These are phyloP conservation scores for Cyphellophora attinorum DNA, from an alignment of 2,329 filamentous ascomycete species.

Conservation along the genomic window DNA sequence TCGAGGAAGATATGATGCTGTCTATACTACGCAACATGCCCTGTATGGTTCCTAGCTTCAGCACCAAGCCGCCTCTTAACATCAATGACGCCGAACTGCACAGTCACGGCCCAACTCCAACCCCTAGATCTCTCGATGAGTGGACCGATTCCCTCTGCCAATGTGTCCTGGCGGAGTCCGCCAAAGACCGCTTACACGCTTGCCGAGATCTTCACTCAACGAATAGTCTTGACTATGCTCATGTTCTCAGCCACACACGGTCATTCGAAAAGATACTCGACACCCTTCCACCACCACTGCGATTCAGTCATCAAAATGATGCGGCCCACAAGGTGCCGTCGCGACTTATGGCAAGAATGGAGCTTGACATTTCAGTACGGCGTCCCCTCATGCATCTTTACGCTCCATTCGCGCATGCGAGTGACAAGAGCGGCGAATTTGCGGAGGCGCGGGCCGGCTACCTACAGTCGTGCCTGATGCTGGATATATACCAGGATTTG, in stretches of 20 bases:
- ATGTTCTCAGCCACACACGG: conserved; percentile 13
- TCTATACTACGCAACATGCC: conserved; percentile 18
- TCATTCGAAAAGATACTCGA: conserved; percentile 15
- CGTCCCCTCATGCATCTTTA: conserved; percentile 23
- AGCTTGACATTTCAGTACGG: conserved; percentile 21
- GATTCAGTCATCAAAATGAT: conserved; percentile 13
- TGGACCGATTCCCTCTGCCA: conserved; percentile 18
- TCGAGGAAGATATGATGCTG: conserved; percentile 22
- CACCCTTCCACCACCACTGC: conserved; percentile 13
- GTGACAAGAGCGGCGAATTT: conserved; percentile 10
- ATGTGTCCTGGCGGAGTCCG: conserved; percentile 14
- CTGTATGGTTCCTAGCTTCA: conserved; percentile 13
- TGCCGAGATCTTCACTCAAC: conserved; percentile 12
- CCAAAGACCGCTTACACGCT: conserved; percentile 12
- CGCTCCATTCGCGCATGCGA: conserved; percentile 16
- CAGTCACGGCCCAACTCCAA: conserved; percentile 6
- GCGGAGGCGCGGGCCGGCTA: conserved; percentile 17
- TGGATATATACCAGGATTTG: conserved; percentile 22
- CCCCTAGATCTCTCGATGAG: conserved; percentile 10
- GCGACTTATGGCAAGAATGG: conserved; percentile 18
- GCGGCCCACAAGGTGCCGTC: conserved; percentile 14
- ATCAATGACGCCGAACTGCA: conserved; percentile 16
- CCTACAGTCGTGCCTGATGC: conserved; percentile 20
- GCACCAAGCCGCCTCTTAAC: conserved; percentile 11
- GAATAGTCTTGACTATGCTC: conserved; percentile 6